Evolutionary conservation across 345 rosid species (phyloP), one percentile per base, ranked within the genome.

Genomic region (Eucalyptus pauciflora): DNA sequence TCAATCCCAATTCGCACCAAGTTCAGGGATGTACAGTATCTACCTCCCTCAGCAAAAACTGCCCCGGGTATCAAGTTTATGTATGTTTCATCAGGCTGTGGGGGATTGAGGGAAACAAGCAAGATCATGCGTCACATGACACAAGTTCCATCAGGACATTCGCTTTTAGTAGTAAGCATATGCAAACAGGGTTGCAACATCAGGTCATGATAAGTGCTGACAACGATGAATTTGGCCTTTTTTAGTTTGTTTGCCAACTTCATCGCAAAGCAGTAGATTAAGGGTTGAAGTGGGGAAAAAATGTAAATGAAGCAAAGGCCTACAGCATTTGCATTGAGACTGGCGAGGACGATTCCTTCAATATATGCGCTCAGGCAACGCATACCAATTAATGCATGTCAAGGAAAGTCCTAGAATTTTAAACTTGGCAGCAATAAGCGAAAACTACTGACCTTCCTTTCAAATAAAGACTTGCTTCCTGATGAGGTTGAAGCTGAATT

Each of bases 401-500:
- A 37, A 45, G 37, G 48, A 4, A 60, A 64, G 45, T 46, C 10
- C 29, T 83, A 60, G 48, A 37, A 60, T 85, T 86, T 43, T n/a
- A 52, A 49, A 43, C 45, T 29, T 29, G 86, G 69, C 27, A 43
- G 48, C 22, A 76, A 76, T 12, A 89, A 50, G n/a, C 24, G 48
- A 18, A 87, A 79, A 43, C 33, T 31, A 90, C 95, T 87, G 37
- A 96, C 99, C 96, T 88, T 93, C 88, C 91, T 67, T 91, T 91
- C 87, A 52, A 94, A 91, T 67, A 92, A 95, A 71, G 92, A 92
- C 24, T 94, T 93, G 37, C 94, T 93, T 41, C 92, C 93, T 67
- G 94, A 92, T 87, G 91, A 90, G 60, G 87, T 88, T 76, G 92
- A 86, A 69, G 92, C 96, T 58, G 87, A 50, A 69, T 93, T 93